These are phyloP conservation scores for Leersia perrieri DNA, from an alignment of 176 grass and related monocot genomes.

Conservation along the genomic window DNA sequence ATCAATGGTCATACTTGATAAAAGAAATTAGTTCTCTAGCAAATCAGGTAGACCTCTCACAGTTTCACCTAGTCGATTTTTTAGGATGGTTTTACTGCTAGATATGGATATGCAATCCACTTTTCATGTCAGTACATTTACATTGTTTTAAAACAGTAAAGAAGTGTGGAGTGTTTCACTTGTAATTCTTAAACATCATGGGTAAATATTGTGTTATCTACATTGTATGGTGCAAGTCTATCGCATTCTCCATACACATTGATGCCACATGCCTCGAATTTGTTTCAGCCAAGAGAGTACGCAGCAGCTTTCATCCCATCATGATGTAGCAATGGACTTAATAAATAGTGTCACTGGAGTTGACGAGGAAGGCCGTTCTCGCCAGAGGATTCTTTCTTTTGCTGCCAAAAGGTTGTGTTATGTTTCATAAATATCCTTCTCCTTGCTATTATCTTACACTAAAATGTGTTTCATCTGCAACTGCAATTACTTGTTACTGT, in stretches of 20 bases:
- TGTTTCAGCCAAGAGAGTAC: slow-evolving; percentile 63
- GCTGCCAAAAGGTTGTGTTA: slow-evolving; percentile 87
- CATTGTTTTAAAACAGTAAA: neutral
- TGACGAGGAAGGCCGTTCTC: slow-evolving; percentile 92
- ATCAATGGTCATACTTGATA: neutral
- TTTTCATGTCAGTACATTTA: neutral
- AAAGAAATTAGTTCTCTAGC: neutral
- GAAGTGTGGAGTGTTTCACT: neutral
- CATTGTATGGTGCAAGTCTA: neutral
- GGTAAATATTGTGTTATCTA: neutral
- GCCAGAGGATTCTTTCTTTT: slow-evolving; percentile 96
- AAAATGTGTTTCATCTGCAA: neutral
- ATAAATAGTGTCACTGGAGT: slow-evolving; percentile 96
- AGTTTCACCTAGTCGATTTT: neutral
- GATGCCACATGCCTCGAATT: neutral
- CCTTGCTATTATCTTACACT: slow-evolving; percentile 6
- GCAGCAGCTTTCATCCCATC: slow-evolving; percentile 57
- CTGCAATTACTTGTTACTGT: slow-evolving; percentile 10
- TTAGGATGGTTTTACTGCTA: neutral
- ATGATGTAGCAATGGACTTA: slow-evolving; percentile 87
- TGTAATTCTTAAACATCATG: neutral
- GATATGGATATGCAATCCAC: neutral
- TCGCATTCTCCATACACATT: neutral
- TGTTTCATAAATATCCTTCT: neutral
- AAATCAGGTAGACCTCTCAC: neutral